Evolutionary conservation across 257 asterid species (phyloP), one percentile per base, ranked within the genome.

Genomic region (Capsicum baccatum): DNA sequence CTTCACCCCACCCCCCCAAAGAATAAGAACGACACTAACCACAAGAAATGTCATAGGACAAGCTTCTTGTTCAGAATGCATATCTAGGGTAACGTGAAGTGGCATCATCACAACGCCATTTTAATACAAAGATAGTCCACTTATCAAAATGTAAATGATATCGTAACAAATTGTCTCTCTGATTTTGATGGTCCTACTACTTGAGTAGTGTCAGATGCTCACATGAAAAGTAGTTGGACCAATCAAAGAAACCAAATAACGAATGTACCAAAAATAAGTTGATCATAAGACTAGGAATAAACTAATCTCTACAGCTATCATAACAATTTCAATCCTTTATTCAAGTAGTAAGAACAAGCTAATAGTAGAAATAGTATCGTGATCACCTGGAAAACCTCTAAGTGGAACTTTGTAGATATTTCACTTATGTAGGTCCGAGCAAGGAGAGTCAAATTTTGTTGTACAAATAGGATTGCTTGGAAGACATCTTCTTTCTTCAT

Each of bases 321-420:
- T 74, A 74, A 21, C 59, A 48, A 48, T 11, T 48, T 3, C 42
- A 73, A 19, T 48, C 60, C 60, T 12, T 52, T 59, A 48, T 48
- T 73, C 80, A 73, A 73, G 80, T 48, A 73, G 60, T 19, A 19
- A 19, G 9, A 13, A 21, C n/a, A 50, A 73, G n/a, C 80, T 48
- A 19, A 19, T 19, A 73, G 60, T 6, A 73, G 80, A 73, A 48
- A 73, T 48, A 48, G 59, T 19, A 73, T 6, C 48, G 60, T 73
- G 48, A 6, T 48, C 60, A 94, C 98, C 98, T 92, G 97, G 70
- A 95, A 95, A 87, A 90, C 94, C 89, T 95, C 98, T 89, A 95
- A 86, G 85, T 92, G 96, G 80, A 94, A 92, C 85, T 92, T 94
- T 39, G 97, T 37, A 8, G 98, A 94, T 85, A 92, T 89, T 87